Evolutionary conservation across 2,329 filamentous ascomycete genomes (phyloP).

Genomic region (Fusarium miscanthi): DNA sequence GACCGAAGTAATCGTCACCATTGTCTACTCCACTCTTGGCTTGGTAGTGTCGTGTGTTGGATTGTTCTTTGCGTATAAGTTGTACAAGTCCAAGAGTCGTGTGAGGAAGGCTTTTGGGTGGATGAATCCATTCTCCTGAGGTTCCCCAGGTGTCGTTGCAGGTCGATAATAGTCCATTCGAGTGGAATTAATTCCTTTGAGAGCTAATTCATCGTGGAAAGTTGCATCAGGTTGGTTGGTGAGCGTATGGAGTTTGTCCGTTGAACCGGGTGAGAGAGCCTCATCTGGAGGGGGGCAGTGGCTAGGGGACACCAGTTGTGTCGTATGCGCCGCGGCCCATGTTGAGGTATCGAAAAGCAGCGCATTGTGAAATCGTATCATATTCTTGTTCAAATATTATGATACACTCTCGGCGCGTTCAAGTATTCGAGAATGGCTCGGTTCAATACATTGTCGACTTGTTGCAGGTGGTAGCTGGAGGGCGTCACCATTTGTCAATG

Average conservation of each 20-base stretch:
- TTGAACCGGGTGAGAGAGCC: neutral
- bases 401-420: neutral
- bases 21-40: neutral
- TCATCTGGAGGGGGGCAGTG: neutral
- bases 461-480: neutral
- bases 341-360: neutral
- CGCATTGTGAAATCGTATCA: neutral
- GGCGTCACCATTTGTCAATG: neutral
- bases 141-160: too few relatives aligned
- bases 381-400: neutral
- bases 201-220: neutral
- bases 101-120: neutral
- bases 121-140: neutral
- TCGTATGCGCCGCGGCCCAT: neutral
- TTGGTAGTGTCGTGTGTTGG: neutral
- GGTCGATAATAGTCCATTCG: rapidly evolving
- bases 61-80: neutral
- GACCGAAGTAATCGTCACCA: neutral
- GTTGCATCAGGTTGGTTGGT: neutral
- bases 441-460: neutral
- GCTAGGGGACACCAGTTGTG: neutral
- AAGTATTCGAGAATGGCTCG: rapidly evolving
- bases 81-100: neutral
- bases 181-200: neutral
- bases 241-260: neutral